These are phyloP conservation scores for Solanum hybrid DNA, from an alignment of 305 asterid species.

Conservation along the genomic window DNA sequence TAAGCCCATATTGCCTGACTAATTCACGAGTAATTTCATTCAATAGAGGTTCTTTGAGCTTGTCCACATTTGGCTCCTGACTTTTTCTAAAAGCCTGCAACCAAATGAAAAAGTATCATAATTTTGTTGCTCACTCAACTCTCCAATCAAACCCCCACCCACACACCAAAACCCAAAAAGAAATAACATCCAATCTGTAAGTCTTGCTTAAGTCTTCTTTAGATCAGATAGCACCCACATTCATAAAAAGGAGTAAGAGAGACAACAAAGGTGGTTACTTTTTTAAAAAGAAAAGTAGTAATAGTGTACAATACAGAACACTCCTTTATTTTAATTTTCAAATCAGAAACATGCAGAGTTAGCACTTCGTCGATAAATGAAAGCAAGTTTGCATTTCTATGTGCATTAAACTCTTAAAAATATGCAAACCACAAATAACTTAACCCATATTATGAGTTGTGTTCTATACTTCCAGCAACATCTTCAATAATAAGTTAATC, in stretches of 20 bases:
- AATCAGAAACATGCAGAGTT: neutral
- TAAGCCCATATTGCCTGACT: slow-evolving; percentile 58
- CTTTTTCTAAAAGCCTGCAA: slow-evolving; percentile 65
- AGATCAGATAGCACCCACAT: neutral
- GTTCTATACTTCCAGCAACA: neutral
- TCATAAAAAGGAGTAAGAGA: neutral
- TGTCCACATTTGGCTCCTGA: slow-evolving; percentile 70
- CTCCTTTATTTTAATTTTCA: neutral
- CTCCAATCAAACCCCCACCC: neutral
- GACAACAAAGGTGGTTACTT: neutral
- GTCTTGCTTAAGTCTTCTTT: neutral
- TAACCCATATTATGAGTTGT: neutral
- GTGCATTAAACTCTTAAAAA: neutral
- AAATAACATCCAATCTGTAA: neutral
- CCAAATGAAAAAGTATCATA: slow-evolving; percentile 10
- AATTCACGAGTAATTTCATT: slow-evolving; percentile 52
- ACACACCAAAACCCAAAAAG: neutral
- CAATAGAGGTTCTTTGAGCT: slow-evolving; percentile 67
- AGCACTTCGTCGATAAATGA: neutral
- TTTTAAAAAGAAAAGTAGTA: neutral
- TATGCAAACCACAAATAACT: neutral
- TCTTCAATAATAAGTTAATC: neutral
- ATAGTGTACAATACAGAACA: neutral
- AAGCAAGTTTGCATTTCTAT: neutral
- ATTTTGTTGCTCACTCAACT: neutral